A percentile compares a stretch with the other conserved stretches of the same genome.
phyloP scores from a whole-genome alignment of 441 rosid genomes.

The Pelargonium citronellum region DNA sequence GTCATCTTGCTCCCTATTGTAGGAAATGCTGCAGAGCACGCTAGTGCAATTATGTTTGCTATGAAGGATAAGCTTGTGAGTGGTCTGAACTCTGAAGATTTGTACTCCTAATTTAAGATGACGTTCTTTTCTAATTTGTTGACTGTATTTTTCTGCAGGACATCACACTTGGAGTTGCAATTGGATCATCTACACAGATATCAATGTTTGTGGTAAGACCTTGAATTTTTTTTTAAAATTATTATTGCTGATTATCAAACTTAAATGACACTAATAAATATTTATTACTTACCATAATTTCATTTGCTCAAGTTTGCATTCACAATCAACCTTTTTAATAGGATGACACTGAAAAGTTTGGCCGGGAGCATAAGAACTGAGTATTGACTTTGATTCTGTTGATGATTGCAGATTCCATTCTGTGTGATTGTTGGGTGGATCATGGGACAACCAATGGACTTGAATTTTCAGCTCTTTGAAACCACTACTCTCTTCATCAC shows the following conservation, averaged over 20 bases:
- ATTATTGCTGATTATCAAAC: neutral
- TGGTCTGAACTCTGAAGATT: neutral
- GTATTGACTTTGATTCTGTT: neutral
- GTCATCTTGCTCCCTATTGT: conserved; percentile 81
- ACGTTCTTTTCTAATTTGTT: too few relatives aligned
- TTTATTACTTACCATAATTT: neutral
- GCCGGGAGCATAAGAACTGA: neutral
- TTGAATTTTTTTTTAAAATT: neutral
- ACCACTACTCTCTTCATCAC: conserved; percentile 87
- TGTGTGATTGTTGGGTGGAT: conserved; percentile 94
- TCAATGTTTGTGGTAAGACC: conserved; percentile 82
- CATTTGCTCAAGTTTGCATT: neutral
- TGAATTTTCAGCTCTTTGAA: conserved; percentile 88
- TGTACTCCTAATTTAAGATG: too few relatives aligned
- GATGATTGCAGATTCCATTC: conserved; percentile 64
- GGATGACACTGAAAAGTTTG: neutral
- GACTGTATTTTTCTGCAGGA: conserved; percentile 40
- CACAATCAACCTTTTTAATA: neutral
- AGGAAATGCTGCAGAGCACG: conserved; percentile 90
- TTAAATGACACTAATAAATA: neutral
- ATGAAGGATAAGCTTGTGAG: conserved; percentile 94
- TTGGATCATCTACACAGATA: conserved; percentile 91
- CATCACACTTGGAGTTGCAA: conserved; percentile 85
- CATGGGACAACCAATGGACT: conserved; percentile 79
- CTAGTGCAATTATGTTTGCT: conserved; percentile 89